Percentiles rank a stretch among this genome's conserved stretches.
Evolutionary conservation across 352 stramenopile species (phyloP).

Genomic region (Thalassiosira sp.): DNA sequence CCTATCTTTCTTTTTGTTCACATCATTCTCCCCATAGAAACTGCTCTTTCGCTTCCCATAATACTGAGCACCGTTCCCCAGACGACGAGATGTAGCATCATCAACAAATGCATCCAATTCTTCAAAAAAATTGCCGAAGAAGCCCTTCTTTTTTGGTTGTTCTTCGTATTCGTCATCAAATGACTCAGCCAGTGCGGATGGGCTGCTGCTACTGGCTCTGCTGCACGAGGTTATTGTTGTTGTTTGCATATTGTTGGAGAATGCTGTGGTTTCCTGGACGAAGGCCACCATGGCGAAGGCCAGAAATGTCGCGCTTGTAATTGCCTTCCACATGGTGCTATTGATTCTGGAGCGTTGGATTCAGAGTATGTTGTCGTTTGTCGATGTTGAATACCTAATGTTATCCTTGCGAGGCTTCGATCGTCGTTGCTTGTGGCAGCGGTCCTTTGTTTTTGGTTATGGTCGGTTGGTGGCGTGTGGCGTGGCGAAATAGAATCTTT

Average conservation of each 20-base stretch:
- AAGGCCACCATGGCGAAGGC: neutral
- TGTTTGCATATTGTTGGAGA: constrained; percentile 9
- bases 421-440: too few relatives aligned
- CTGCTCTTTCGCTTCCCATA: constrained; percentile 81
- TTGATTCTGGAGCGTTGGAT: too few relatives aligned
- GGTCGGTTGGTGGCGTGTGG: too few relatives aligned
- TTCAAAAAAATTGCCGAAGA: constrained; percentile 73
- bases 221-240: neutral
- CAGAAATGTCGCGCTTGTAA: constrained; percentile 1
- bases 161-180: constrained; percentile 32
- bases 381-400: too few relatives aligned
- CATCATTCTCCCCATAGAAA: constrained; percentile 79
- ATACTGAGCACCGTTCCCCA: constrained; percentile 74
- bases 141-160: constrained; percentile 36
- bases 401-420: too few relatives aligned
- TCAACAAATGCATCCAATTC: constrained; percentile 82
- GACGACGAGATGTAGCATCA: constrained; percentile 72
- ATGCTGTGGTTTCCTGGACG: constrained; percentile 5
- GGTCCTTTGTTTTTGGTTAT: too few relatives aligned
- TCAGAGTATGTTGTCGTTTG: too few relatives aligned
- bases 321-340: constrained; percentile 1
- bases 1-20: constrained; percentile 67
- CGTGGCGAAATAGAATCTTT: too few relatives aligned
- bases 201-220: constrained; percentile 5
- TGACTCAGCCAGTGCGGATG: constrained; percentile 18